phyloP scores from a whole-genome alignment of 345 rosid genomes.

The Cardamine resedifolia region DNA sequence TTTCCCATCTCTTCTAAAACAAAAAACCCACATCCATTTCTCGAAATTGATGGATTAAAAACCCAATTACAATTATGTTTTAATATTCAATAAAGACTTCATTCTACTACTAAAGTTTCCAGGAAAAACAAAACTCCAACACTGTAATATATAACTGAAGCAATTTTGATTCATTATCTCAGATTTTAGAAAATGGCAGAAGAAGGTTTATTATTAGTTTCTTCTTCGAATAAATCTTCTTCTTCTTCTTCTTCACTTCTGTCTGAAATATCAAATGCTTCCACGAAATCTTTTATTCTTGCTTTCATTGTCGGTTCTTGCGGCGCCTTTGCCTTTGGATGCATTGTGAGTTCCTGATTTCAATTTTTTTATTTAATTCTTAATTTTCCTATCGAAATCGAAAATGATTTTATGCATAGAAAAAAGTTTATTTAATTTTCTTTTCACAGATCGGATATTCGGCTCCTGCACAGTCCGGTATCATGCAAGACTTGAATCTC shows the following conservation, averaged over 20 bases:
- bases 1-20: neutral
- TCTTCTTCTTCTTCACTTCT: conserved; percentile 8
- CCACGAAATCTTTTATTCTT: conserved; percentile 31
- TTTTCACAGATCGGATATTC: conserved; percentile 31
- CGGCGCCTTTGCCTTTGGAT: conserved; percentile 34
- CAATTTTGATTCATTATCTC: neutral
- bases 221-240: neutral
- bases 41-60: neutral
- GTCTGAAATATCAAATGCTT: conserved; percentile 32
- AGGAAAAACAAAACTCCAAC: neutral
- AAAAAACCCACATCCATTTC: neutral
- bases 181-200: conserved; percentile 14
- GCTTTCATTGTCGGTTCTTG: conserved; percentile 33
- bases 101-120: neutral
- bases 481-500: conserved; percentile 37
- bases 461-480: conserved; percentile 34
- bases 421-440: neutral
- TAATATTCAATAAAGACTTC: neutral
- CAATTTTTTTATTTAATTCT: neutral
- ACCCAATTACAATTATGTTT: neutral
- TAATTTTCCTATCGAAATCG: neutral
- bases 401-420: too few relatives aligned
- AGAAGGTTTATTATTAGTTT: conserved; percentile 4
- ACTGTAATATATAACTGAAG: neutral
- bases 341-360: conserved; percentile 3